A percentile compares a stretch with the other conserved stretches of the same genome.
These are phyloP conservation scores for Wickerhamiella sergipiensis DNA, from an alignment of 805 yeast genomes.

Conservation along the genomic window DNA sequence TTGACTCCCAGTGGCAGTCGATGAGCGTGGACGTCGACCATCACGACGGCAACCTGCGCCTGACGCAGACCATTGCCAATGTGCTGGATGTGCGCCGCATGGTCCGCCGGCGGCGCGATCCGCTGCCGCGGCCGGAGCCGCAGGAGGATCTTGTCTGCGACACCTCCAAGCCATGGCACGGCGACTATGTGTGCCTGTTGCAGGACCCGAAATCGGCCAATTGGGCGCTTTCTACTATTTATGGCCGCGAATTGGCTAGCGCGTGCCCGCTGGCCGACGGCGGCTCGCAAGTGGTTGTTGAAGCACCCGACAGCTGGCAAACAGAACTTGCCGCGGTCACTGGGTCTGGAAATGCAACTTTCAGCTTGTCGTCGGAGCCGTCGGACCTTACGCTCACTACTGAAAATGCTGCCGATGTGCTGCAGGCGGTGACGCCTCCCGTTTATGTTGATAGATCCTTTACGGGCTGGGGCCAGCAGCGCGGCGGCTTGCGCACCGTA, in stretches of 20 bases:
- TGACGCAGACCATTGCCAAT: slow-evolving; percentile 43
- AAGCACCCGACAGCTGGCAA: slow-evolving; percentile 9
- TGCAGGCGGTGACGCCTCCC: slow-evolving; percentile 38
- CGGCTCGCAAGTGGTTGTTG: slow-evolving; percentile 8
- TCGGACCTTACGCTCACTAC: slow-evolving; percentile 31
- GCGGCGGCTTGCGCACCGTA: slow-evolving; percentile 75
- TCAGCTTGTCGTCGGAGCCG: neutral
- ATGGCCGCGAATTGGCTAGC: slow-evolving; percentile 56
- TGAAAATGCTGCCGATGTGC: slow-evolving; percentile 31
- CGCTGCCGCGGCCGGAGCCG: slow-evolving; percentile 69
- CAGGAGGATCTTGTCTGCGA: slow-evolving; percentile 69
- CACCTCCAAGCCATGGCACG: slow-evolving; percentile 36
- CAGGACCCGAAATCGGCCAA: slow-evolving; percentile 9
- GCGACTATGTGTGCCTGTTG: slow-evolving; percentile 69
- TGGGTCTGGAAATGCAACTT: neutral
- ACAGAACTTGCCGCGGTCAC: neutral
- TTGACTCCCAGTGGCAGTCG: slow-evolving; percentile 87
- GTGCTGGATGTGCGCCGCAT: slow-evolving; percentile 60
- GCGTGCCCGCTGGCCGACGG: slow-evolving; percentile 42
- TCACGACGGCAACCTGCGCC: slow-evolving; percentile 31
- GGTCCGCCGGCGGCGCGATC: slow-evolving; percentile 45
- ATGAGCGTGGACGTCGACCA: slow-evolving; percentile 75
- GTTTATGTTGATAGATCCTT: slow-evolving; percentile 68
- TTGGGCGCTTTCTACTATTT: slow-evolving; percentile 50
- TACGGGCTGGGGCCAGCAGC: slow-evolving; percentile 83